phyloP scores from a whole-genome alignment of 805 yeast genomes.

The Myxozyma monticola region DNA sequence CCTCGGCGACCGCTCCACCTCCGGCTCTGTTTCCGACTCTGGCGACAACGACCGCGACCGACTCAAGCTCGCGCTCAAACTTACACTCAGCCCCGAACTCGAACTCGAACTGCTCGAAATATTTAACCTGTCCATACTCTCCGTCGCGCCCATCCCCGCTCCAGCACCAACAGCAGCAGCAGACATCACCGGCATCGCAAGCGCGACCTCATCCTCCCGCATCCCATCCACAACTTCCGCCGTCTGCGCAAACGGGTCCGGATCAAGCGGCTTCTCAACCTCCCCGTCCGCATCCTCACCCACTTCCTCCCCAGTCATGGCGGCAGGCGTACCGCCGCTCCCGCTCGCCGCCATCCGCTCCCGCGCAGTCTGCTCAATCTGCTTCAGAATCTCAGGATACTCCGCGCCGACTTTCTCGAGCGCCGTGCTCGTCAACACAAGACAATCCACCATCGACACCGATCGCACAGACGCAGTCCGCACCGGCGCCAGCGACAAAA shows the following conservation, averaged over 20 bases:
- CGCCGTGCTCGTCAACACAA: constrained; percentile 58
- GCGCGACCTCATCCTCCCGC: constrained; percentile 1
- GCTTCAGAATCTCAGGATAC: constrained; percentile 59
- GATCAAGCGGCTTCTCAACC: constrained; percentile 31
- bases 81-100: not conserved
- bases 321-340: not conserved
- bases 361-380: constrained; percentile 61
- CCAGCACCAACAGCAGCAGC: constrained; percentile 7
- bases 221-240: constrained; percentile 8
- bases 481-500: constrained; percentile 45
- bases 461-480: constrained; percentile 69
- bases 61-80: not conserved
- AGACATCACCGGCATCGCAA: constrained; percentile 11
- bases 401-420: constrained; percentile 55
- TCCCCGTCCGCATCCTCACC: constrained; percentile 1
- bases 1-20: not conserved
- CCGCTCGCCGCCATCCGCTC: constrained; percentile 43
- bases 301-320: not conserved
- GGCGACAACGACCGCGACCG: constrained; percentile 4
- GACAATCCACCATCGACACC: constrained; percentile 57
- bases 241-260: constrained; percentile 29
- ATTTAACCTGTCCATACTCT: constrained; percentile 9
- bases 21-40: not conserved
- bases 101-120: constrained; percentile 1
- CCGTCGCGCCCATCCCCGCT: no score